These are phyloP conservation scores for Coemansia sp. DNA, from an alignment of 192 early-diverging fungal genomes.

Conservation along the genomic window DNA sequence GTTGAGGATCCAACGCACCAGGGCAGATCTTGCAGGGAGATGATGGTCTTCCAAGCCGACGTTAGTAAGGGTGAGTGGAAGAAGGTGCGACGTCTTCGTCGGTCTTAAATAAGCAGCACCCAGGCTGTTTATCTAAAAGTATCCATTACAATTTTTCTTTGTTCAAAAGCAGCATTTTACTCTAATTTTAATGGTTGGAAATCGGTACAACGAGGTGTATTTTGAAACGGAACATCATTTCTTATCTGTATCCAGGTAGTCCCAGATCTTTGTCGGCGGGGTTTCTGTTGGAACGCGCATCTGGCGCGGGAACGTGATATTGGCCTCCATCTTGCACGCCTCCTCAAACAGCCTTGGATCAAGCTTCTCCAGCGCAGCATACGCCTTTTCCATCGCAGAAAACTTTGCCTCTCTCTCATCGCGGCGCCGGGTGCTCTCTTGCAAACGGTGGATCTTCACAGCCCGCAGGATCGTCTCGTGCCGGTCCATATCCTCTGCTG, in stretches of 20 bases:
- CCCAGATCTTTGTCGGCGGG: constrained; percentile 67
- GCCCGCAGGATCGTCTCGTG: constrained; percentile 75
- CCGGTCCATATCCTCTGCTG: constrained; percentile 59
- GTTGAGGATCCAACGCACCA: constrained; percentile 24
- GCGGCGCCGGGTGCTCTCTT: constrained; percentile 52
- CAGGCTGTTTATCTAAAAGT: not conserved
- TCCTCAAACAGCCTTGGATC: constrained; percentile 62
- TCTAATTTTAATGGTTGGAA: not conserved
- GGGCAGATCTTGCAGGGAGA: constrained; percentile 21
- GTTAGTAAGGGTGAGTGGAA: constrained; percentile 21
- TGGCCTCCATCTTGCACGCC: constrained; percentile 60
- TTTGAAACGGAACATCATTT: not conserved
- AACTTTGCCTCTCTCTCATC: constrained; percentile 59
- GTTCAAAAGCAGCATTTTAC: not conserved
- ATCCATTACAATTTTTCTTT: constrained; percentile 8
- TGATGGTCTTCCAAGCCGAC: constrained; percentile 31
- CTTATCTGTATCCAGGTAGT: constrained; percentile 45
- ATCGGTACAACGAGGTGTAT: not conserved
- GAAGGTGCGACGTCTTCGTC: constrained; percentile 28
- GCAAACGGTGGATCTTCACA: constrained; percentile 60
- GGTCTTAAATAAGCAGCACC: not conserved
- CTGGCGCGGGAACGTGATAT: constrained; percentile 66
- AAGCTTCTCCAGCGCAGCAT: constrained; percentile 63
- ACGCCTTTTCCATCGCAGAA: constrained; percentile 63
- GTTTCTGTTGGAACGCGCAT: constrained; percentile 77